A percentile compares a stretch with the other conserved stretches of the same genome.
Evolutionary conservation across 805 yeast species (phyloP).

Genomic region (Suhomyces sp.): DNA sequence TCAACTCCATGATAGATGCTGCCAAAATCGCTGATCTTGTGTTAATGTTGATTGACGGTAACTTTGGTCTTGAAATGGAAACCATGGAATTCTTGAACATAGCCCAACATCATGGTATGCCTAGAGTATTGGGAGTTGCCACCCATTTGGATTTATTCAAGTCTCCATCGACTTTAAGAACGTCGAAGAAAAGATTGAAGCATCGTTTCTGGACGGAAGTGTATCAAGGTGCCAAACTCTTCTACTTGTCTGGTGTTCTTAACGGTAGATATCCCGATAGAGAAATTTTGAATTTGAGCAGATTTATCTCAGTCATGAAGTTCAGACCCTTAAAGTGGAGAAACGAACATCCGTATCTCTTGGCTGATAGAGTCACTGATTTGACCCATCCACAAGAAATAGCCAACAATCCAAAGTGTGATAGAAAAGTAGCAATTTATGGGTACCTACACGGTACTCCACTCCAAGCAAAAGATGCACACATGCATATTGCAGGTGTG

Average conservation of each 20-base stretch:
- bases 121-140: constrained; percentile 90
- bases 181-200: constrained; percentile 87
- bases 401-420: constrained; percentile 76
- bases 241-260: constrained; percentile 90
- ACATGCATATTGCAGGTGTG: constrained; percentile 91
- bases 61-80: constrained; percentile 98
- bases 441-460: constrained; percentile 97
- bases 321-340: constrained; percentile 99
- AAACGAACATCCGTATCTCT: constrained; percentile 92
- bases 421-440: constrained; percentile 85
- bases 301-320: constrained; percentile 96
- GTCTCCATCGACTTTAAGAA: constrained; percentile 82
- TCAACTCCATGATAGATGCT: constrained; percentile 93
- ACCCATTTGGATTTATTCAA: constrained; percentile 95
- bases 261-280: constrained; percentile 98
- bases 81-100: constrained; percentile 97
- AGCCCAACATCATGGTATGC: constrained; percentile 99
- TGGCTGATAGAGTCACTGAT: constrained; percentile 90
- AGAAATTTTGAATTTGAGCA: constrained; percentile 83
- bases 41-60: constrained; percentile 86
- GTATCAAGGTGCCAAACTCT: constrained; percentile 94
- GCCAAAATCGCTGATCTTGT: constrained; percentile 95
- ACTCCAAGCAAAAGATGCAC: constrained; percentile 60
- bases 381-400: constrained; percentile 87
- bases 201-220: constrained; percentile 99